Evolutionary conservation across 352 stramenopile genomes (phyloP), one percentile per base, ranked within the genome.

Genomic region (Salisapilia sapeloensis): DNA sequence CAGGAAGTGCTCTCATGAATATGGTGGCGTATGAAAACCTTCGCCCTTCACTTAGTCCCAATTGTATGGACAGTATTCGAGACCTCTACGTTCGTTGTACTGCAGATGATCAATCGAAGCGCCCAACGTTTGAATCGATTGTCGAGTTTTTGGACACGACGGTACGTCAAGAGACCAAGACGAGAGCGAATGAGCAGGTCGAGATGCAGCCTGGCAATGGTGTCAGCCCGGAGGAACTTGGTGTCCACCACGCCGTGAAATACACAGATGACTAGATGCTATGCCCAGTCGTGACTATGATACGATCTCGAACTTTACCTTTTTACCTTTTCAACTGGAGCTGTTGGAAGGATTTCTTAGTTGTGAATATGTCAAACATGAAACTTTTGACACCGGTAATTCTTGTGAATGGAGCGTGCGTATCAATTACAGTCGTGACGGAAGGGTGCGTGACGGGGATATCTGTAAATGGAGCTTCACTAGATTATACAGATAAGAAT

Each of bases 21-120:
- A 89, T 87, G 71, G 70, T 91, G 22, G 76, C 70, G n/a, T 87
- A 91, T 49, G 62, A 89, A 38, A 80, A 84, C 38, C 50, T 91
- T 30, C 76, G 76, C 26, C 76, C 76, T 11, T 89, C 64, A 38
- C 47, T 91, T 22, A 85, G 70, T 42, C 67, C 75, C 8, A 76
- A 65, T 44, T 89, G 72, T 55, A 81, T 91, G 63, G 41, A 78
- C 38, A 84, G 60, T 38, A 61, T 89, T 14, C 70, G 66, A 21
- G 64, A 84, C 25, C 44, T 91, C 24, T 87, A 81, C 45, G 60
- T 74, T 26, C 70, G 70, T 20, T 91, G 76, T 42, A 87, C 71
- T 18, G 52, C 66, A 16, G 64, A 89, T 41, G 57, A 89, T 46
- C 71, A 83, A 44, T 63, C 54, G 8, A 28, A 51, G 30, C 72